Conservation (phyloP, 75 land plant genomes). For the Picea sitchensis region DNA sequence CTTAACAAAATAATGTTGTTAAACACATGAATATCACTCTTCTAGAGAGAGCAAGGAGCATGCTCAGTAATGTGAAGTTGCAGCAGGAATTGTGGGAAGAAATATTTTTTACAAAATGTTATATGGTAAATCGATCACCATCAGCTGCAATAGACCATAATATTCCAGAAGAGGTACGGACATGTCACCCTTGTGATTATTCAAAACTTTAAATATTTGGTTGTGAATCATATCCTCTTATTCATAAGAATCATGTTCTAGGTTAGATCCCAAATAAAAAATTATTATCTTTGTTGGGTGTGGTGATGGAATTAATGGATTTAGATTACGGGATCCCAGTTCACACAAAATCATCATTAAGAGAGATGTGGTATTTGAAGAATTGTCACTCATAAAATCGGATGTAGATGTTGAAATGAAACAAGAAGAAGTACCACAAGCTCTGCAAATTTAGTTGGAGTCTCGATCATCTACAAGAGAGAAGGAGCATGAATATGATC, state of each 20-base stretch:
- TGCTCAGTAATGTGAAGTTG: too few relatives aligned
- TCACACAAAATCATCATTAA: background rate
- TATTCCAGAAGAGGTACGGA: background rate
- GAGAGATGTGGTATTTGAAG: too few relatives aligned
- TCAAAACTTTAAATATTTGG: background rate
- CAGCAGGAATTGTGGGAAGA: background rate
- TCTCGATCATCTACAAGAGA: background rate
- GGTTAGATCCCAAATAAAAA: background rate
- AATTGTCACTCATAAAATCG: too few relatives aligned
- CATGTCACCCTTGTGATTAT: background rate
- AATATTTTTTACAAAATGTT: background rate
- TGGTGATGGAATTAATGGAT: background rate
- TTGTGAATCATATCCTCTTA: background rate
- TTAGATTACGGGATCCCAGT: background rate
- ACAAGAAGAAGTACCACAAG: background rate
- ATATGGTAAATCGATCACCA: background rate
- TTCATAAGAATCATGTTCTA: background rate
- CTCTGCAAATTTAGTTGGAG: background rate
- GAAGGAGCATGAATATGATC: background rate
- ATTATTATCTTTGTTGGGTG: background rate
- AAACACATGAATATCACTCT: too few relatives aligned
- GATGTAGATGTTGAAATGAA: background rate
- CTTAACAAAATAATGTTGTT: too few relatives aligned
- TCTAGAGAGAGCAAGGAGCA: too few relatives aligned
- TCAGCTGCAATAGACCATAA: background rate